A percentile compares a stretch with the other conserved stretches of the same genome.
phyloP scores from a whole-genome alignment of 139 green algal genomes.

The Picochlorum sp. region DNA sequence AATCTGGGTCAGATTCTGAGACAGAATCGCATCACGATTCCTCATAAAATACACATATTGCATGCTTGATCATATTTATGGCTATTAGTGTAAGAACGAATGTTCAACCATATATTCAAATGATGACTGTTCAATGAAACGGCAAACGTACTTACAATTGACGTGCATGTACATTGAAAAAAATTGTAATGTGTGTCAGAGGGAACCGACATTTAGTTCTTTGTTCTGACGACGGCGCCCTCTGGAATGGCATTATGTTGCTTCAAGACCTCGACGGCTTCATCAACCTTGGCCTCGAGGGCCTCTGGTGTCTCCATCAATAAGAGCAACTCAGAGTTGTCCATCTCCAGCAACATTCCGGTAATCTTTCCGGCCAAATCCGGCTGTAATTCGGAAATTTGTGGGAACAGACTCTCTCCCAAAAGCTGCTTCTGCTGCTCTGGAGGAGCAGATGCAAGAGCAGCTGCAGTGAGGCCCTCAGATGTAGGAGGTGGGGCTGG shows the following conservation, averaged over 20 bases:
- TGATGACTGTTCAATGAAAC: no score
- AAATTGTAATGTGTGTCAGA: no score
- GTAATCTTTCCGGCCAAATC: constrained; percentile 90
- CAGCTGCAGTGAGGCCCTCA: constrained; percentile 44
- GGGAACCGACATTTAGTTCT: not conserved
- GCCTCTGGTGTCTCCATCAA: constrained; percentile 69
- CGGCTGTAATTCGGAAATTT: constrained; percentile 57
- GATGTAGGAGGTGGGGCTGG: constrained; percentile 21
- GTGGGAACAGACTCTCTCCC: constrained; percentile 81
- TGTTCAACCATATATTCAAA: no score
- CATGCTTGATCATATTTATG: no score
- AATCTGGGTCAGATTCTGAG: constrained; percentile 17
- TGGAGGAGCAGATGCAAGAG: constrained; percentile 64
- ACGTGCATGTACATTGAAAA: no score
- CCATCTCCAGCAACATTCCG: constrained; percentile 94
- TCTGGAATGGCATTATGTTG: constrained; percentile 67
- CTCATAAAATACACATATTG: not conserved
- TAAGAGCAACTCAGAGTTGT: constrained; percentile 82
- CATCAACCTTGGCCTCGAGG: constrained; percentile 74
- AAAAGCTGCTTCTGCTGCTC: constrained; percentile 88
- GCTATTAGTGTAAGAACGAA: no score
- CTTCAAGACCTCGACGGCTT: constrained; percentile 72
- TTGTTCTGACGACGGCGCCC: constrained; percentile 12
- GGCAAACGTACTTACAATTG: no score
- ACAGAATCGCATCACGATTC: constrained; percentile 2